Percentiles rank a stretch among this genome's conserved stretches.
Conservation (phyloP, 768 basidiomycete genomes). For the Pulveroboletus sp. region DNA sequence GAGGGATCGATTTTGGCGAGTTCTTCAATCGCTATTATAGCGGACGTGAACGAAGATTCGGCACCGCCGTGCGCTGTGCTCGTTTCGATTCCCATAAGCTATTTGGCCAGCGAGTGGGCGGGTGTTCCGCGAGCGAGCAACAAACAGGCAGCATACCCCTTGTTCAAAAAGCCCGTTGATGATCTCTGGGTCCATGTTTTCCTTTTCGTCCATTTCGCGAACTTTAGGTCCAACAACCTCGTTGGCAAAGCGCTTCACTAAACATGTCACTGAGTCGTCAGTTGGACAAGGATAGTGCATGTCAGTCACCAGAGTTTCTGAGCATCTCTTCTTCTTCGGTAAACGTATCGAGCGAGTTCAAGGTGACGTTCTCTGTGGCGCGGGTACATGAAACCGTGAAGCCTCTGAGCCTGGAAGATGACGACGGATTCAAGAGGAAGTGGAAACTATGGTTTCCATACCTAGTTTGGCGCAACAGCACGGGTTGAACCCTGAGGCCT, state of each 20-base stretch:
- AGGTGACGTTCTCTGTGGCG: conserved; percentile 26
- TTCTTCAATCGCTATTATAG: conserved; percentile 96
- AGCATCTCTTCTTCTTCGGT: conserved; percentile 96
- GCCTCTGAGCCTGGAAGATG: conserved; percentile 4
- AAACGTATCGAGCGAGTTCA: conserved; percentile 71
- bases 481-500: neutral
- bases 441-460: conserved; percentile 2
- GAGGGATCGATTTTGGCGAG: conserved; percentile 94
- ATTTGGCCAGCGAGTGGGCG: neutral
- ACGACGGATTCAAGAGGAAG: neutral
- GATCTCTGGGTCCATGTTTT: conserved; percentile 84
- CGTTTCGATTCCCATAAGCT: conserved; percentile 99
- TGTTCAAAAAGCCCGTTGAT: conserved; percentile 92
- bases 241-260: conserved; percentile 82
- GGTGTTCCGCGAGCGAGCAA: neutral
- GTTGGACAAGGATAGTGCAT: neutral
- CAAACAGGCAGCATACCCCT: conserved; percentile 55
- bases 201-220: conserved; percentile 96
- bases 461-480: conserved; percentile 10
- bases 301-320: conserved; percentile 72
- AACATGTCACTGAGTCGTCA: conserved; percentile 6
- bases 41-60: conserved; percentile 88
- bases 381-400: conserved; percentile 25
- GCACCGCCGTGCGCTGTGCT: conserved; percentile 77
- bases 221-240: conserved; percentile 91